Conservation (phyloP, 1,139 yeast genomes). For the Sugiyamaella xylanicola region DNA sequence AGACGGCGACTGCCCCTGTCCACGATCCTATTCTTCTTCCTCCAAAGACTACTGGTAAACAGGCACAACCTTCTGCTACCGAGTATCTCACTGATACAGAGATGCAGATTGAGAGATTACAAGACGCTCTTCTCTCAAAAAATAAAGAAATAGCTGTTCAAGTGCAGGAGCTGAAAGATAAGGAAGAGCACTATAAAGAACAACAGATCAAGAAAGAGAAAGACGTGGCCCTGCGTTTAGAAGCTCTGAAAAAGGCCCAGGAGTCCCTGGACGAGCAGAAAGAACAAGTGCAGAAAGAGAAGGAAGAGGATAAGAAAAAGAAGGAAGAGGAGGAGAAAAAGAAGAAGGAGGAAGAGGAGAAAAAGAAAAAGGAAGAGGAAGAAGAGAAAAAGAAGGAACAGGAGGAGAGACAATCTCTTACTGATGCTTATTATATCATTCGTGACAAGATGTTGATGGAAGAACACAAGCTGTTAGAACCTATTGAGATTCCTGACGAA, state of each 20-base stretch:
- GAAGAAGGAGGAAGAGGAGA: conserved; percentile 20
- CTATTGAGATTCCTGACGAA: conserved; percentile 15
- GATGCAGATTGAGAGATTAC: conserved; percentile 4
- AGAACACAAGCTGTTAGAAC: conserved; percentile 18
- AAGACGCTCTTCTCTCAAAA: conserved; percentile 6
- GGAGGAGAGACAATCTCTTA: conserved; percentile 12
- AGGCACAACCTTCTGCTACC: background rate
- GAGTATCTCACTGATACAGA: conserved; percentile 6
- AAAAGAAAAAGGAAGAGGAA: conserved; percentile 16
- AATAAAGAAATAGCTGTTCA: background rate
- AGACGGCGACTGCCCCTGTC: conserved; percentile 2
- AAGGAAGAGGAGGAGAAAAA: conserved; percentile 19
- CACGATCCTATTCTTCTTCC: background rate
- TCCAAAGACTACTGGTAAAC: background rate
- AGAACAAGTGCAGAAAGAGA: conserved; percentile 15
- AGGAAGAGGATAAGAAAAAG: conserved; percentile 17
- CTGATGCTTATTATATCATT: conserved; percentile 16
- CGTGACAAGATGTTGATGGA: conserved; percentile 14
- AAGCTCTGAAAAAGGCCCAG: conserved; percentile 15
- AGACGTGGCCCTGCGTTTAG: background rate
- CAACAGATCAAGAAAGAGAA: conserved; percentile 12
- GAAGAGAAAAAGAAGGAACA: conserved; percentile 20
- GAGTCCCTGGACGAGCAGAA: conserved; percentile 16
- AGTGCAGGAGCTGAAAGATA: conserved; percentile 6
- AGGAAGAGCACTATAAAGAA: conserved; percentile 11